phyloP scores from a whole-genome alignment of 768 basidiomycete species.

The Auricularia sp. region DNA sequence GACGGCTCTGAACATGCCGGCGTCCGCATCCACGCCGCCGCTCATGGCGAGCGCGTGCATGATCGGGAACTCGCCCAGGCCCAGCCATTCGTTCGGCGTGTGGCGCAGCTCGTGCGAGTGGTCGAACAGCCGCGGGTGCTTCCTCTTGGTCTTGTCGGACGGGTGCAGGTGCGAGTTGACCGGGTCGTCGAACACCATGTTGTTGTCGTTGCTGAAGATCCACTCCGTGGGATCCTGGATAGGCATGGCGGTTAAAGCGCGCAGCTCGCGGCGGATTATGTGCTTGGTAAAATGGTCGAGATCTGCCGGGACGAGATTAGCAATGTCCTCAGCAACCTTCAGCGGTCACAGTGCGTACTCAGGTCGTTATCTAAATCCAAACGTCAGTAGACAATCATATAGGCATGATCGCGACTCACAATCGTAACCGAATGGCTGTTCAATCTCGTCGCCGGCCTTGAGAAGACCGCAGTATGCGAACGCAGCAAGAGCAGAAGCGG shows the following conservation, averaged over 20 bases:
- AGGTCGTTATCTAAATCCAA: constrained; percentile 1
- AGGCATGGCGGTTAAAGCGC: constrained; percentile 3
- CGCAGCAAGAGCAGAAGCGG: constrained; percentile 2
- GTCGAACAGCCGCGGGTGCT: constrained; percentile 8
- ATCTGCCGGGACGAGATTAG: not conserved
- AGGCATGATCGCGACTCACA: not conserved
- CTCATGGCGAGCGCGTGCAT: constrained; percentile 9
- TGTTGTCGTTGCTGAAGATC: not conserved
- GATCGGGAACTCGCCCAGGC: constrained; percentile 37
- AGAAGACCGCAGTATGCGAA: constrained; percentile 8
- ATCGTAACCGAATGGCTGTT: constrained; percentile 5
- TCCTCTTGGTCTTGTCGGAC: constrained; percentile 11
- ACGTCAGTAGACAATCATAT: not conserved
- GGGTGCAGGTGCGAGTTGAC: not conserved
- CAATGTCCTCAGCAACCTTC: not conserved
- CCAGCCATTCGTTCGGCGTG: constrained; percentile 50
- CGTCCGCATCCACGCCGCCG: constrained; percentile 1
- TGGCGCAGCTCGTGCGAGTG: constrained; percentile 29
- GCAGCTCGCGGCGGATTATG: constrained; percentile 7
- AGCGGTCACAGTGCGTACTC: not conserved
- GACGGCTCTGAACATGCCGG: not conserved
- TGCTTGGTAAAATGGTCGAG: constrained; percentile 7
- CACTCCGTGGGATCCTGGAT: constrained; percentile 7
- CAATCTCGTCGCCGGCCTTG: constrained; percentile 7
- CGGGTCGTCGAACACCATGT: constrained; percentile 29